Conservation (phyloP, 2,329 filamentous ascomycete species). For the Talaromyces amestolkiae region DNA sequence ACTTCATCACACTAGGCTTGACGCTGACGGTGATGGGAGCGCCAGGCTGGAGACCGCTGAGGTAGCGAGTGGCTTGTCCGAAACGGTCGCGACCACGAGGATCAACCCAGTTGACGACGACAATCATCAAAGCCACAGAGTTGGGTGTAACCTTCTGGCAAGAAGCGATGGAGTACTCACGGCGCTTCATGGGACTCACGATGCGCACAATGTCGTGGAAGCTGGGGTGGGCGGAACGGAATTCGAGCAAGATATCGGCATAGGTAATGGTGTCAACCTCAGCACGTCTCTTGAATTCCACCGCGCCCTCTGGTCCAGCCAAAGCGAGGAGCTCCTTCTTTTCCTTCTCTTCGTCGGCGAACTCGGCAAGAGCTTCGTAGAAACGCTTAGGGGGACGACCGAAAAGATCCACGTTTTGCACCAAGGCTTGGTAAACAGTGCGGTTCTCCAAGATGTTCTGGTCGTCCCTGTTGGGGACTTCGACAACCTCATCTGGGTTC, state of each 20-base stretch:
- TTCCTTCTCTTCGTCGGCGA: conserved; percentile 77
- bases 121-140: conserved; percentile 91
- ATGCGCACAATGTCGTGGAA: conserved; percentile 89
- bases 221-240: conserved; percentile 78
- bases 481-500: conserved; percentile 78
- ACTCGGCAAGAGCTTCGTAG: conserved; percentile 88
- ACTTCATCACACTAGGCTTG: conserved; percentile 98
- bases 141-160: conserved; percentile 90
- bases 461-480: conserved; percentile 84
- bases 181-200: conserved; percentile 86
- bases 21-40: conserved; percentile 84
- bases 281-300: conserved; percentile 86
- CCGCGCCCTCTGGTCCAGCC: conserved; percentile 72
- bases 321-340: conserved; percentile 75
- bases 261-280: conserved; percentile 92
- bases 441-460: conserved; percentile 72
- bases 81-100: conserved; percentile 81
- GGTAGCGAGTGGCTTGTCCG: conserved; percentile 89
- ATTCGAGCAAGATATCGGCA: conserved; percentile 85
- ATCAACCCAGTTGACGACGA: conserved; percentile 95
- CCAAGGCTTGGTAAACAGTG: conserved; percentile 85
- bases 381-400: conserved; percentile 96
- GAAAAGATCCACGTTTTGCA: conserved; percentile 94
- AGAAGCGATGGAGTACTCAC: conserved; percentile 98
- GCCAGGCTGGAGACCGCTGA: conserved; percentile 72